Percentiles rank a stretch among this genome's conserved stretches.
phyloP scores from a whole-genome alignment of 179 eudicot genomes.

The Drosera spatulata region DNA sequence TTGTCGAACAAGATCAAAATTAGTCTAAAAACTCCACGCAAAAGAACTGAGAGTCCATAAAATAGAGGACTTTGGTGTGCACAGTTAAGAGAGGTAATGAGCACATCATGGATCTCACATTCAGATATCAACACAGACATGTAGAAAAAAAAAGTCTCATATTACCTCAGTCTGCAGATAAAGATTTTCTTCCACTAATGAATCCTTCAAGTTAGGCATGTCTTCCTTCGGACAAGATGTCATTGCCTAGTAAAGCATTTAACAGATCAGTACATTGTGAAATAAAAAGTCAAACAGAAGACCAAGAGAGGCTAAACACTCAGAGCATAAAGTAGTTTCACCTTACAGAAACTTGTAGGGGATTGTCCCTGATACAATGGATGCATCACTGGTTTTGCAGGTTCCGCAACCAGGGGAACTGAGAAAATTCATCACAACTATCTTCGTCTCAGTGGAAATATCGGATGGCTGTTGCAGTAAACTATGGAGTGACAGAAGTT shows the following conservation, averaged over 20 bases:
- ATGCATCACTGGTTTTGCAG: slow-evolving; percentile 50
- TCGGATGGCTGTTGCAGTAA: neutral
- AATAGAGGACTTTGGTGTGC: too few relatives aligned
- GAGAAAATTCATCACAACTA: slow-evolving; percentile 10
- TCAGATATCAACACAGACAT: neutral
- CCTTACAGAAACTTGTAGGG: slow-evolving; percentile 49
- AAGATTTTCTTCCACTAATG: slow-evolving; percentile 73
- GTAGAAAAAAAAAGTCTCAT: neutral
- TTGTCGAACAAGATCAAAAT: too few relatives aligned
- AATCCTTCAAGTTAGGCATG: slow-evolving; percentile 48
- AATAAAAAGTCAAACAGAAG: neutral
- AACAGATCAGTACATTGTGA: neutral
- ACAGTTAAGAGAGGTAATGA: too few relatives aligned
- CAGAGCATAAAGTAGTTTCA: slow-evolving; percentile 5
- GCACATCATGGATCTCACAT: too few relatives aligned
- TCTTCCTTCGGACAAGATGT: slow-evolving; percentile 76
- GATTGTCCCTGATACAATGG: slow-evolving; percentile 65
- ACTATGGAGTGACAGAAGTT: neutral
- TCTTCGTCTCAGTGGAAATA: neutral
- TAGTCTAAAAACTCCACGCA: too few relatives aligned
- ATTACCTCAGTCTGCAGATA: slow-evolving; percentile 83
- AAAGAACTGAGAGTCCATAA: too few relatives aligned
- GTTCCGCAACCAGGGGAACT: slow-evolving; percentile 58
- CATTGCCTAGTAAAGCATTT: slow-evolving; percentile 50
- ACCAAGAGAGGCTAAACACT: neutral